Base-by-base conservation (phyloP, 2,329 filamentous ascomycete species). In the Gaeumannomyces tritici region DNA sequence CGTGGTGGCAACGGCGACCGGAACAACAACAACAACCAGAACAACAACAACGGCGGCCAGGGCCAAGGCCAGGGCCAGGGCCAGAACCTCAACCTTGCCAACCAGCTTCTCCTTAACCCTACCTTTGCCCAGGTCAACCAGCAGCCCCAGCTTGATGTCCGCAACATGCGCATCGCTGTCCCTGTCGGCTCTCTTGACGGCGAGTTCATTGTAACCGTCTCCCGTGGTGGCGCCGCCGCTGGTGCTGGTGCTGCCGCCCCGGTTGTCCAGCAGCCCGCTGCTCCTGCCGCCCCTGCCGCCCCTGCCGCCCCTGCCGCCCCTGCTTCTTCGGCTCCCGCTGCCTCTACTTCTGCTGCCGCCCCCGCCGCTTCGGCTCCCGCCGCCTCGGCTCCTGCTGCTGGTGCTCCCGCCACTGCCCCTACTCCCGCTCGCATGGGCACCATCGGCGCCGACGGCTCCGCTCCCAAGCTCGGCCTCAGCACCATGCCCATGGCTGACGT, bases 141-240 rank as follows among this genome's bases (percentile, higher is more conserved):
- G 13, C 59, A 61, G 59, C 18, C 28, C 28, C 26, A 55, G 9
- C 59, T 61, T 31, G 59, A 61, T 27, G 21, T 13, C 4, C 27
- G 28, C 24, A 61, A 61, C 51, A 61, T 61, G 59, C 59, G 59
- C 21, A 15, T 61, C 31, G 59, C 59, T 29, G 59, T 61, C 21
- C 59, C 59, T 11, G 59, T 61, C 18, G 35, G n/a, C 28, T 24
- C 18, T n/a, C 59, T 61, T 18, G 59, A 61, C 51, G 59, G 59
- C 15, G 59, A 61, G 59, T 61, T 61, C 59, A 61, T 61, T 27
- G 26, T 61, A 4, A 61, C 51, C 3, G 42, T 61, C 15, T 9
- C 26, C 26, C 56, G 56, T 13, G 56, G 26, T 29, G 56, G 56
- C 9, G 56, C 56, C 12, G 56, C 5, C 15, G 31, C n/a, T n/a